Conservation (phyloP, 306 rosid species). For the Medicago truncatula region MtrunA17r5.0-ANR NC_053045.1:35421001-35421500, state of each 20-base stretch:
- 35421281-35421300: too few species aligned
- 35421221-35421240: too few species aligned
- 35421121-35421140: slow-evolving; percentile 17
- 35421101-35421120: slow-evolving; percentile 3
- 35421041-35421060: not conserved
- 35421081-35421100: not conserved
- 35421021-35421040: slow-evolving; percentile 27
- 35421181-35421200: not conserved
- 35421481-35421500: not conserved
- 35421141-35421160: slow-evolving; percentile 13
- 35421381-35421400: not conserved
- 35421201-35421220: not conserved
- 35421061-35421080: slow-evolving; percentile 5
- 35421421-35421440: not conserved
- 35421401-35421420: not conserved
- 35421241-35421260: too few species aligned
- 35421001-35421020: slow-evolving; percentile 19
- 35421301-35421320: too few species aligned
- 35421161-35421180: not conserved
- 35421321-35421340: too few species aligned
- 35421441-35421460: not conserved
- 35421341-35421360: too few species aligned
- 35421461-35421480: too few species aligned
- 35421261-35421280: too few species aligned
- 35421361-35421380: not conserved